Base-by-base conservation (phyloP, 768 basidiomycete species). In the Rickenella mellea region DNA sequence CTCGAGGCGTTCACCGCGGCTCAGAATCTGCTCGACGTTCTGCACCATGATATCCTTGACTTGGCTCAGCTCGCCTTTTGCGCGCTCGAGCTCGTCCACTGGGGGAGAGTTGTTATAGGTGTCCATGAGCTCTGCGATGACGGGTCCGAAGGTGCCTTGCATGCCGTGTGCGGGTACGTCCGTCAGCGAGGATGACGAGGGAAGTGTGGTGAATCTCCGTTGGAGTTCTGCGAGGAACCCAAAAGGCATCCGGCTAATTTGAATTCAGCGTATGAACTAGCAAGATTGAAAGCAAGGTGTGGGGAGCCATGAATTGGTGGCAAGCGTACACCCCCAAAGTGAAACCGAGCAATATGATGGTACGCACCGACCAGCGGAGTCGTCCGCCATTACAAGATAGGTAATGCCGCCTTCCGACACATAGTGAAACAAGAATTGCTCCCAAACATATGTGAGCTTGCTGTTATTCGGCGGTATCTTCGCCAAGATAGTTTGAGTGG, bases 31-130 rank as follows among this genome's bases (percentile, higher is more conserved):
- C 64, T 97, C 91, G 49, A 97, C 93, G 59, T 97, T 97, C 62
- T 97, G 88, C 39, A 97, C 93, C 92, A 96, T 94, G 63, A 96
- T 89, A 54, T 92, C 83, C 60, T 96, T 97, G 36, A 96, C 87
- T 51, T 89, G 86, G 46, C 79, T 78, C 30, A 91, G 71, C 60
- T 97, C 92, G 4, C 75, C 74, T 56, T 92, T 92, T 5, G 94
- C 94, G 48, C 89, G 85, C 15, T 82, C 68, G 43, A 98, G 77
- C 48, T 93, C 90, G 58, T 99, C 96, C 6, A 71, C 61, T 27
- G 89, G 92, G 12, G 93, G 92, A 7, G 78, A 65, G 24, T 89
- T 91, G 55, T 90, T 91, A 68, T 88, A 99, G 38, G 81, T 78
- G 54, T 87, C 73, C 80, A 94, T 76, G 43, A 94, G 69, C 47